Base-by-base conservation (phyloP, 2,329 filamentous ascomycete genomes). In the Cytospora schulzeri region DNA sequence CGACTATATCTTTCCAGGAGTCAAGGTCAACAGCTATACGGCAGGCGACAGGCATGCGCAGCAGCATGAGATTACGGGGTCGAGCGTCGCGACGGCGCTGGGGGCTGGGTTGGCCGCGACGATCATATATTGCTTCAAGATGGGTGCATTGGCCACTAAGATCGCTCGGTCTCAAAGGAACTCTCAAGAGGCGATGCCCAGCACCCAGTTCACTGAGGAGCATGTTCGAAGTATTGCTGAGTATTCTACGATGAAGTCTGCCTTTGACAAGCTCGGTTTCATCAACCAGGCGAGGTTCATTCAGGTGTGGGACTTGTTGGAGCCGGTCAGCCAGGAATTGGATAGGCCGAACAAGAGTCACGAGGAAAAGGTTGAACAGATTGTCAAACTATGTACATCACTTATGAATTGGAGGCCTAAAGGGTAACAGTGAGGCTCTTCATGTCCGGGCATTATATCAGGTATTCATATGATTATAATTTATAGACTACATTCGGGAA, bases 111-210 rank as follows among this genome's bases (percentile, higher is more conserved):
- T 60, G 14, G 58, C 58, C 1, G 58, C 58, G 1, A 60, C 58
- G 2, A 45, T 60, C 12, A 60, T 60, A 2, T 60, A 45, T 12
- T 60, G 58, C 9, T 54, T 45, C 58, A 60, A 60, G 7, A 41
- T 41, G 1, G 11, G 58, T 2, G 48, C 50, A 19, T 24, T 60
- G 33, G 50, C 31, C 0, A 26, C 28, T 4, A 51, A 52, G 29
- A 38, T n/a, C n/a, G 41, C 41, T 22, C 14, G 41, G 41, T 1
- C 19, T 8, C 41, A 45, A 3, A 8, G 1, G 17, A 7, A 45
- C 41, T 19, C 41, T 45, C 17, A 5, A 11, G 17, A n/a, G 8
- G 17, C 41, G 17, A n/a, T 45, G 17, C 41, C 41, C 17, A 45
- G 17, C 17, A 45, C n/a, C 41, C 41, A n/a, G 41, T 45, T 45